Evolutionary conservation across 345 rosid genomes (phyloP), one percentile per base, ranked within the genome.

Genomic region (Camelina hispida): DNA sequence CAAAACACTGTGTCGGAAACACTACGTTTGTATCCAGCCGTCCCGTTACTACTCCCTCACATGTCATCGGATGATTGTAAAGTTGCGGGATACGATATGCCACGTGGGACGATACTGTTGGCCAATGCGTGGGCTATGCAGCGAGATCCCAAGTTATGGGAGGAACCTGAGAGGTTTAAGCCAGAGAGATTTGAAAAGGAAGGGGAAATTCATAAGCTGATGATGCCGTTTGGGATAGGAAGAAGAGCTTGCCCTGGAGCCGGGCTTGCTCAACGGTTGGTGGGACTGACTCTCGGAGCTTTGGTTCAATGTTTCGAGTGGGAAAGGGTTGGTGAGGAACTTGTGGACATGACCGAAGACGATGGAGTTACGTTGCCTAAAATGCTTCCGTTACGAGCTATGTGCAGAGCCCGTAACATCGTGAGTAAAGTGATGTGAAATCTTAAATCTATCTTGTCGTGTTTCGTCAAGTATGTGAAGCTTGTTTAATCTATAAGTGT

Each of bases 231-330:
- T n/a, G 88, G 88, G 54, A 14, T 80, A 0, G 87, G 88, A 44
- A 28, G 87, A 38, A 28, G 88, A 61, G 71, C 83, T 4, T 87
- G 86, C 42, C 87, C 83, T 0, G 87, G 84, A 5, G 51, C 76
- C 0, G 74, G 59, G 38, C 62, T 87, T 7, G 87, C 83, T 35
- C 81, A 80, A 2, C 73, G 83, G 2, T 58, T 83, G 18, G 28
- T 83, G 38, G 62, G 79, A 17, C 57, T 77, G 37, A 54, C 85
- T 28, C 47, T 87, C 69, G 83, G 81, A 3, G 54, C 80, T 9
- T 40, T 87, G 73, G 78, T 85, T 12, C 91, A 87, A 6, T 80
- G 86, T 64, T 85, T 87, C 16, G 83, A 87, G 1, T 87, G 88
- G 87, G 58, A 82, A 16, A 76, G 79, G 38, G 48, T 85, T 48